A percentile compares a stretch with the other conserved stretches of the same genome.
Conservation (phyloP, 176 grass and related monocot genomes). For the Cocos nucifera region DNA sequence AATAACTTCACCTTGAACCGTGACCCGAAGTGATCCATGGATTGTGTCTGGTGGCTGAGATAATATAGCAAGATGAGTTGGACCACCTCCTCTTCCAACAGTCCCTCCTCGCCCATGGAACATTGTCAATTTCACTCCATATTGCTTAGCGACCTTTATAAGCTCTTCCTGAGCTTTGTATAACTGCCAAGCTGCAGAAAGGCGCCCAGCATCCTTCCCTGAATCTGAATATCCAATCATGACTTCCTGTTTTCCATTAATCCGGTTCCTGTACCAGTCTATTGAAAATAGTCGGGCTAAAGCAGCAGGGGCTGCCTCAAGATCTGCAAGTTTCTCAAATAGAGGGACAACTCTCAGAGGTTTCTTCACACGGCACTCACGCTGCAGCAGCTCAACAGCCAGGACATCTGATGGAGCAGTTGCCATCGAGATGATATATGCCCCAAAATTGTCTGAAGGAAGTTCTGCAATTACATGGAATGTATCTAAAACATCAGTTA, state of each 20-base stretch:
- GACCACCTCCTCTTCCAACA: no score
- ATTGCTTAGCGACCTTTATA: slow-evolving; percentile 22
- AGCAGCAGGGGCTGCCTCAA: slow-evolving; percentile 25
- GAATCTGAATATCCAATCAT: slow-evolving; percentile 41
- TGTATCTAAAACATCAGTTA: slow-evolving; percentile 31
- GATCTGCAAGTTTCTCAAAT: slow-evolving; percentile 35
- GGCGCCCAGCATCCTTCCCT: slow-evolving; percentile 31
- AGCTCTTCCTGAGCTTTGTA: slow-evolving; percentile 37
- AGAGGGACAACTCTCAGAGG: slow-evolving; percentile 34
- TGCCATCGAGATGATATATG: slow-evolving; percentile 34
- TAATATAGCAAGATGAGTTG: no score
- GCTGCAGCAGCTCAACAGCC: slow-evolving; percentile 33
- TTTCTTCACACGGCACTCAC: slow-evolving; percentile 26
- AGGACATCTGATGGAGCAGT: slow-evolving; percentile 33
- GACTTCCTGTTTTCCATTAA: slow-evolving; percentile 32
- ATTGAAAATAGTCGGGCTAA: slow-evolving; percentile 25
- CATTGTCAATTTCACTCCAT: slow-evolving; percentile 81
- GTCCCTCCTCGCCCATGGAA: slow-evolving; percentile 92
- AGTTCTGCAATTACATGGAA: slow-evolving; percentile 35
- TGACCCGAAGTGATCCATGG: no score
- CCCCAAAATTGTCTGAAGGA: slow-evolving; percentile 29
- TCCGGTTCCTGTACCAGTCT: slow-evolving; percentile 27
- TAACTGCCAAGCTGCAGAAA: slow-evolving; percentile 51
- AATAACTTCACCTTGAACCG: no score
- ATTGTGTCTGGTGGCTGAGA: no score